A percentile compares a stretch with the other conserved stretches of the same genome.
Evolutionary conservation across 176 grass and related monocot species (phyloP).

Genomic region (Bromus sterilis): DNA sequence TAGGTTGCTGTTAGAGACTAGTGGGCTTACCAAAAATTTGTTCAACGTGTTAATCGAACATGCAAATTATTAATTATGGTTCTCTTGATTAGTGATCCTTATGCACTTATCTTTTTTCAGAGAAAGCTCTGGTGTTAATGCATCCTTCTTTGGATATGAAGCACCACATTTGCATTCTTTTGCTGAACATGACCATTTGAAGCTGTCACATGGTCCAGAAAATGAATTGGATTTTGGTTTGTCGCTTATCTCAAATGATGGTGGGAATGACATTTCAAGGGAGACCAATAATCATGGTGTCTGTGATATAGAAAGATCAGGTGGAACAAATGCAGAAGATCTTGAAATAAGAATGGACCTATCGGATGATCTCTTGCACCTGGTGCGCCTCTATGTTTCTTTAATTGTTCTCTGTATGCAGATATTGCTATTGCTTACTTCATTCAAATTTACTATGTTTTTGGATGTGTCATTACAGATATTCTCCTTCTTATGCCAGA

Average conservation of each 20-base stretch:
- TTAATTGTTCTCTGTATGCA: neutral
- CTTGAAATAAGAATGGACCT: conserved; percentile 86
- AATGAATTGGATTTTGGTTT: conserved; percentile 45
- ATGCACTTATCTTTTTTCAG: conserved; percentile 21
- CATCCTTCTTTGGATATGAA: conserved; percentile 25
- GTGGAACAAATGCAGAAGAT: conserved; percentile 43
- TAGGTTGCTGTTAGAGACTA: neutral
- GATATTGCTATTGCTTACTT: neutral
- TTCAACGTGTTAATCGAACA: neutral
- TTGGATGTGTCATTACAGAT: conserved; percentile 51
- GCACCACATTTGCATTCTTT: conserved; percentile 13
- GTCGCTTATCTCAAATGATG: conserved; percentile 38
- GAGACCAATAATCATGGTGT: conserved; percentile 1
- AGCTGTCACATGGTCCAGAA: conserved; percentile 21
- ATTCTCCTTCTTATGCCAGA: conserved; percentile 89
- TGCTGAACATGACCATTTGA: conserved; percentile 17
- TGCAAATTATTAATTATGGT: neutral
- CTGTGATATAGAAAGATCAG: conserved; percentile 31
- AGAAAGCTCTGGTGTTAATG: conserved; percentile 26
- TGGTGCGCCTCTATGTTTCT: conserved; percentile 34
- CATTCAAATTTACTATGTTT: neutral
- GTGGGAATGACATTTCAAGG: conserved; percentile 15
- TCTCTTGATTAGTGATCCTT: neutral
- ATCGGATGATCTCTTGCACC: conserved; percentile 88
- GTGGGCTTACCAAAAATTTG: neutral